These are phyloP conservation scores for Diplodia corticola DNA, from an alignment of 2,329 filamentous ascomycete genomes.

Conservation along the genomic window DNA sequence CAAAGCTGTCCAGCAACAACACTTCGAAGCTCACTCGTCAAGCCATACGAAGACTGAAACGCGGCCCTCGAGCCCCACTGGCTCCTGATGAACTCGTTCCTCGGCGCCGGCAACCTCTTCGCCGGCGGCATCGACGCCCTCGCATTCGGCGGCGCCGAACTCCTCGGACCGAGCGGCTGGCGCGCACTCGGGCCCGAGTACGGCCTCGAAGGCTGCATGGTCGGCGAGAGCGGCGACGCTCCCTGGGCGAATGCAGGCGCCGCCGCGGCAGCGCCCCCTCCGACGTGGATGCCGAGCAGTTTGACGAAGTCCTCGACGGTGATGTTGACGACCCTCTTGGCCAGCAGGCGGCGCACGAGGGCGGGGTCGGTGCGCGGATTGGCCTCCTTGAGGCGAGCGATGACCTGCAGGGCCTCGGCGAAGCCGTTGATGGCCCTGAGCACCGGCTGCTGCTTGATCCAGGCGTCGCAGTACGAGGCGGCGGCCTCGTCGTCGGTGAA, in stretches of 20 bases:
- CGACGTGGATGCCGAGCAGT: conserved; percentile 4
- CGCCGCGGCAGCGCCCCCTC: no score
- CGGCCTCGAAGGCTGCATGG: neutral
- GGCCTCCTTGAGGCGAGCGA: neutral
- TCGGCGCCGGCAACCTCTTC: neutral
- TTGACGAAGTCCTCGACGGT: conserved; percentile 9
- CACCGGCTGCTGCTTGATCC: conserved; percentile 8
- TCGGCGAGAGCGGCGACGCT: neutral
- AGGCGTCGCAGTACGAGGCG: neutral
- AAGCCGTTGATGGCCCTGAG: conserved; percentile 2
- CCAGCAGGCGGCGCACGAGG: neutral
- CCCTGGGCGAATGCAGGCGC: neutral
- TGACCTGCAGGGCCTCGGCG: neutral
- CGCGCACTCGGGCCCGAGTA: neutral
- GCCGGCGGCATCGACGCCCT: neutral
- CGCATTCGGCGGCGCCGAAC: neutral
- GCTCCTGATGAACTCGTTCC: conserved; percentile 7
- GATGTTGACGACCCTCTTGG: conserved; percentile 11
- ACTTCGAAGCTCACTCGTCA: conserved; percentile 1
- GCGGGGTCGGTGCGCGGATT: conserved; percentile 6
- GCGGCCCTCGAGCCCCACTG: conserved; percentile 5
- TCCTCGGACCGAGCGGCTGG: neutral
- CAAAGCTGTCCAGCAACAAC: neutral
- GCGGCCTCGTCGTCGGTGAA: conserved; percentile 7
- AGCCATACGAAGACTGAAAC: conserved; percentile 10